Base-by-base conservation (phyloP, 2,329 filamentous ascomycete genomes). In the Arthrobotrys conoides region DNA sequence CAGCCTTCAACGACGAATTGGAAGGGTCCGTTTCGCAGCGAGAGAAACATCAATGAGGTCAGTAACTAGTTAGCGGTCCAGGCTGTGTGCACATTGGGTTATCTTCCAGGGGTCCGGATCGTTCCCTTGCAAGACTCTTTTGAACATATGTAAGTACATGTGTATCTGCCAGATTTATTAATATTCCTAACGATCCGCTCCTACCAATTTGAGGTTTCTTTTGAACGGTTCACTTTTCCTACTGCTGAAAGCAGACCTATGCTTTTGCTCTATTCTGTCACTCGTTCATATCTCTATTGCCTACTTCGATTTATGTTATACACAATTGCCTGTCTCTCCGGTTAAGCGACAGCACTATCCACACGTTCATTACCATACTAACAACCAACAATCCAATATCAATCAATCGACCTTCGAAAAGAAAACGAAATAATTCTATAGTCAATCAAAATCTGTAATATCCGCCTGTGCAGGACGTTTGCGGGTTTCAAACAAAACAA, bases 201-300 rank as follows among this genome's bases (percentile, higher is more conserved):
- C 73, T 77, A 64, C 73, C 63, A 63, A 20, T 77, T 77, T 51
- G 49, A 71, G 72, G 51, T 61, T 71, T 61, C 65, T 46, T 53
- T 68, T 59, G 22, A 57, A 57, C 36, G 44, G 44, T 65, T 65
- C 51, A 57, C 27, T 57, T 53, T 71, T 64, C 18, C 57, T 71
- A 63, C 41, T 71, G 24, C 44, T 48, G 10, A 71, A 71, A 63
- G 44, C 36, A 51, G 55, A n/a, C 61, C n/a, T 44, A 51, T 67
- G 46, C 64, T 53, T 51, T 53, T 49, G 5, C n/a, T 30, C 38
- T 48, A 55, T 68, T 68, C 48, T 30, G 61, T 49, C 61, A 22
- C 61, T 65, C 61, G 30, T 65, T 59, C 18, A 46, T 38, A 22
- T 20, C 24, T 14, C n/a, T 49, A 33, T 49, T 49, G 24, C 44